Evolutionary conservation across 179 eudicot genomes (phyloP).

Genomic region (Carnegiea gigantea): DNA sequence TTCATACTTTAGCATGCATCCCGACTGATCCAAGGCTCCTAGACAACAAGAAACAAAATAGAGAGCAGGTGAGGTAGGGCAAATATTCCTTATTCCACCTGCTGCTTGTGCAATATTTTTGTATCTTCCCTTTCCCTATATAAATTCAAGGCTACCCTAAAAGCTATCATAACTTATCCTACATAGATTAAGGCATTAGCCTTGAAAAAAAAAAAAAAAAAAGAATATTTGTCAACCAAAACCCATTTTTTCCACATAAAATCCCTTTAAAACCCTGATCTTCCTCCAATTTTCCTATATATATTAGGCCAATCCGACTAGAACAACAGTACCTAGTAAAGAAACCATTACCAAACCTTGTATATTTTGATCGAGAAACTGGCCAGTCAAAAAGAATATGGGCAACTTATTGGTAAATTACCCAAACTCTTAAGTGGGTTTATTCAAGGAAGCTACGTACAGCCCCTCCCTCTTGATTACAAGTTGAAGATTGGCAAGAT

Average conservation of each 20-base stretch:
- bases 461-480: constrained; percentile 40
- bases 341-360: background rate
- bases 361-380: background rate
- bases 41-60: background rate
- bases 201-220: background rate
- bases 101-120: background rate
- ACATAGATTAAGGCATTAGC: background rate
- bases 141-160: background rate
- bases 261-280: background rate
- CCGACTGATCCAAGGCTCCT: too few species aligned
- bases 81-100: background rate
- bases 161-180: background rate
- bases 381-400: background rate
- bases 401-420: background rate
- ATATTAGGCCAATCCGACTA: background rate
- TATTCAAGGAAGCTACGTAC: constrained; percentile 37
- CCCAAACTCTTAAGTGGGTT: constrained; percentile 32
- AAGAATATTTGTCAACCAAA: background rate
- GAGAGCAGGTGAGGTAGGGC: background rate
- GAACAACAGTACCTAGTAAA: background rate
- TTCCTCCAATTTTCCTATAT: background rate
- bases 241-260: background rate
- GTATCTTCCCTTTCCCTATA: background rate
- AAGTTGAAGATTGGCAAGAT: constrained; percentile 35
- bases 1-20: background rate